These are phyloP conservation scores for Saccharomycopsis fodiens DNA, from an alignment of 805 yeast species.

Conservation along the genomic window DNA sequence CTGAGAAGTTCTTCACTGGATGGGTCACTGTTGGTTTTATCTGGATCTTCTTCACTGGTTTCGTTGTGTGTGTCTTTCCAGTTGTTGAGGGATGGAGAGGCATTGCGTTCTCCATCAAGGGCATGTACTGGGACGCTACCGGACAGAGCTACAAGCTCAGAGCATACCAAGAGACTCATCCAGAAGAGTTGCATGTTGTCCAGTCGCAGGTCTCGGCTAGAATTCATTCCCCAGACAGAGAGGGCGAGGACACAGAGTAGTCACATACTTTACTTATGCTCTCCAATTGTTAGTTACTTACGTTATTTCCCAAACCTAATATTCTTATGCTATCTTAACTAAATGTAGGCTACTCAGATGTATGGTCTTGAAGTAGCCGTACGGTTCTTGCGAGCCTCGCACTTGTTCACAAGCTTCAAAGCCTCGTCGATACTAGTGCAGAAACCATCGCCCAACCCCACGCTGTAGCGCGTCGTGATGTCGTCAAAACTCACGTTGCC, in stretches of 20 bases:
- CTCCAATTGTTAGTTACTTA: too few species aligned
- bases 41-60: conserved; percentile 68
- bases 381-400: conserved; percentile 6
- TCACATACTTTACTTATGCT: too few species aligned
- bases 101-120: conserved; percentile 57
- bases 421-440: conserved; percentile 21
- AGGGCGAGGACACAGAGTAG: not conserved
- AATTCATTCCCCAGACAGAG: conserved; percentile 11
- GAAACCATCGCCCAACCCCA: conserved; percentile 20
- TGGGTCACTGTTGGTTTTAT: conserved; percentile 80
- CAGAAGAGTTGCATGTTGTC: conserved; percentile 71
- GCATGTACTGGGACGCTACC: conserved; percentile 77
- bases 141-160: conserved; percentile 69
- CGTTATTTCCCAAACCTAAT: too few species aligned
- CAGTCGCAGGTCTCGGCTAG: conserved; percentile 44
- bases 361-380: conserved; percentile 2
- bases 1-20: conserved; percentile 74
- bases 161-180: conserved; percentile 69
- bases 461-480: not conserved
- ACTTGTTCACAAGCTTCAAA: conserved; percentile 15
- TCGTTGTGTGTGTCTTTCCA: conserved; percentile 61
- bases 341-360: not conserved
- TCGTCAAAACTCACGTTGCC: conserved; percentile 1
- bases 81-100: conserved; percentile 67
- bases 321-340: not conserved